phyloP scores from a whole-genome alignment of 1,284 basidiomycete genomes.

The Malassezia vespertilionis region DNA sequence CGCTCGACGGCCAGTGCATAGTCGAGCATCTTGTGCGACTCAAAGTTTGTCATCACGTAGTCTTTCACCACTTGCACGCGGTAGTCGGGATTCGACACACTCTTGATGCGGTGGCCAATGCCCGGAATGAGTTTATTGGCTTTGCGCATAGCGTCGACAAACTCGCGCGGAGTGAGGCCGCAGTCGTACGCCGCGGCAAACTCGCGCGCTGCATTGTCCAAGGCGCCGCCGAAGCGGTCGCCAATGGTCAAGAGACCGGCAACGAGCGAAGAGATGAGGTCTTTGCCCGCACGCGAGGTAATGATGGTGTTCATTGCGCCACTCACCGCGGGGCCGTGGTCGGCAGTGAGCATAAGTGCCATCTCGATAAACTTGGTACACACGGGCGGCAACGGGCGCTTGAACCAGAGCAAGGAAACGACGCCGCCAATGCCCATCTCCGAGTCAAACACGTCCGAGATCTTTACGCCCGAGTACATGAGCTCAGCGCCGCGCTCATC shows the following conservation, averaged over 20 bases:
- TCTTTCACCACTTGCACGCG: slow-evolving; percentile 97
- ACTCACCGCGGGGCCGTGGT: slow-evolving; percentile 61
- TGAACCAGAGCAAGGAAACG: slow-evolving; percentile 93
- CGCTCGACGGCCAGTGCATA: slow-evolving; percentile 98
- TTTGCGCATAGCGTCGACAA: slow-evolving; percentile 90
- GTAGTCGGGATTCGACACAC: slow-evolving; percentile 49
- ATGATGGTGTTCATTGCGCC: slow-evolving; percentile 99
- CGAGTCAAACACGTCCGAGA: slow-evolving; percentile 71
- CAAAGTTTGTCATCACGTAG: slow-evolving; percentile 91
- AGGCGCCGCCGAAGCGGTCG: slow-evolving; percentile 96
- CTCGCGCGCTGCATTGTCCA: slow-evolving; percentile 92
- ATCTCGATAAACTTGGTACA: slow-evolving; percentile 71
- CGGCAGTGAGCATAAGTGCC: slow-evolving; percentile 96
- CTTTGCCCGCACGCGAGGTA: slow-evolving; percentile 95
- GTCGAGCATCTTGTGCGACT: slow-evolving; percentile 63
- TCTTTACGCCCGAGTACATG: slow-evolving; percentile 96
- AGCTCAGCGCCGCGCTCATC: slow-evolving; percentile 98
- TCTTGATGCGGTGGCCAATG: slow-evolving; percentile 99
- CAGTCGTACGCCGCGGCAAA: slow-evolving; percentile 71
- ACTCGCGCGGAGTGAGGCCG: slow-evolving; percentile 88
- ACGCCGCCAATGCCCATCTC: slow-evolving; percentile 79
- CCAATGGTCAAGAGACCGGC: slow-evolving; percentile 96
- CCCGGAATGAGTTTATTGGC: slow-evolving; percentile 94
- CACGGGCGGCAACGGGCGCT: slow-evolving; percentile 57
- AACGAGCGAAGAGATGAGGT: slow-evolving; percentile 88